A percentile compares a stretch with the other conserved stretches of the same genome.
Evolutionary conservation across 768 basidiomycete species (phyloP).

Genomic region (Fomitopsis pulvina): DNA sequence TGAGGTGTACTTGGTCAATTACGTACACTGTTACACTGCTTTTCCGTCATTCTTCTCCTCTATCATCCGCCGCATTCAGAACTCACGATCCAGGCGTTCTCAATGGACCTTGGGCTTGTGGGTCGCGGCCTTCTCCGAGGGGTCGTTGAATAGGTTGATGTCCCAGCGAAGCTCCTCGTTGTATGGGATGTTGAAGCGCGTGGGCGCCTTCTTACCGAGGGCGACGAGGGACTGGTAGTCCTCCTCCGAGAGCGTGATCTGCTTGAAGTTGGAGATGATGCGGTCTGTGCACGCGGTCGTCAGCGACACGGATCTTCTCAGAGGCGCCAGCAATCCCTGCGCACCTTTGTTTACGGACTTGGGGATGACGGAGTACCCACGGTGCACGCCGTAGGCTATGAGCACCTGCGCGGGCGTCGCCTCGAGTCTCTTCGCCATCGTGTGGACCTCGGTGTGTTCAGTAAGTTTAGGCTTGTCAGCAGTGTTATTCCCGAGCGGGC

Average conservation of each 20-base stretch:
- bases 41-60: too few species aligned
- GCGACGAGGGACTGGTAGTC: slow-evolving; percentile 56
- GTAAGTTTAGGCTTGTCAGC: slow-evolving; percentile 58
- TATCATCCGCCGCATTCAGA: too few species aligned
- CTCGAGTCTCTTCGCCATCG: slow-evolving; percentile 54
- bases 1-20: too few species aligned
- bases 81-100: background rate
- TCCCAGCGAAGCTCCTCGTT: slow-evolving; percentile 60
- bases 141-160: slow-evolving; percentile 65
- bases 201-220: slow-evolving; percentile 42
- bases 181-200: slow-evolving; percentile 58
- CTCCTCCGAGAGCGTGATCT: slow-evolving; percentile 57
- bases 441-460: slow-evolving; percentile 54
- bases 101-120: slow-evolving; percentile 27
- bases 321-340: background rate
- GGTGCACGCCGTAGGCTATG: slow-evolving; percentile 70
- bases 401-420: slow-evolving; percentile 78
- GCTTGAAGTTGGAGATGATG: slow-evolving; percentile 72
- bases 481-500: slow-evolving; percentile 75
- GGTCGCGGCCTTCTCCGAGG: slow-evolving; percentile 38
- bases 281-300: slow-evolving; percentile 34
- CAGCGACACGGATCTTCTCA: background rate
- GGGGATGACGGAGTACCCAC: slow-evolving; percentile 83
- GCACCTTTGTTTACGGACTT: slow-evolving; percentile 65
- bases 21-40: too few species aligned